Base-by-base conservation (phyloP, 106 monocot genomes). In the Iris macrosiphon region DNA sequence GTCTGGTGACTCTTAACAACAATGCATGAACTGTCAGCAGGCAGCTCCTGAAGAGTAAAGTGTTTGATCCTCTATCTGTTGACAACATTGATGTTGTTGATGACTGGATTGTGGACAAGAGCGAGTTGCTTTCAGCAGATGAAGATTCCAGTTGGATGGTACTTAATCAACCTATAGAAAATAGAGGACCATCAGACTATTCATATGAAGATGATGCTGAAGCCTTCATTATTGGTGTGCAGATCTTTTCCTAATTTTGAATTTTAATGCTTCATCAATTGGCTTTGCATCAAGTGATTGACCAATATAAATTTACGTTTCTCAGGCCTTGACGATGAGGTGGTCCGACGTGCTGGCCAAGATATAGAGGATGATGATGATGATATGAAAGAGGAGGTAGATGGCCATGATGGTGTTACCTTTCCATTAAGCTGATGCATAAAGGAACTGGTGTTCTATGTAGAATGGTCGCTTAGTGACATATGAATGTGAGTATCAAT, bases 91-190 rank as follows among this genome's bases (percentile, higher is more conserved):
- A 62, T 22, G 39, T 47, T 54, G 71, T 80, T 43, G 83, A 75
- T 60, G 89, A 90, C 28, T 90, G 96, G 96, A 59, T 87, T 57
- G 33, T 76, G 29, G 96, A 87, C 67, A 83, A 80, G 69, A 69
- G 44, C 29, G 75, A 55, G 17, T 24, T 77, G 25, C 61, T 78
- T 11, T 60, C 62, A 0, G 58, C 51, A 0, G 65, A 70, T 27
- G 77, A 77, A 14, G 71, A 63, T 31, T 62, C 64, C 20, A 96
- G 66, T 37, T 96, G 96, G 96, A 80, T 69, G 69, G 65, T 69
- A 14, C 50, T 95, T 59, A 55, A 61, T 17, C 89, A 73, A 60
- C 79, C 82, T 9, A 15, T 64, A 13, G 22, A 45, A 34, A 32
- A 44, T 45, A 41, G 15, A 31, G 25, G 48, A 23, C 45, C 33